Base-by-base conservation (phyloP, 768 basidiomycete genomes). In the Lactarius vividus region DNA sequence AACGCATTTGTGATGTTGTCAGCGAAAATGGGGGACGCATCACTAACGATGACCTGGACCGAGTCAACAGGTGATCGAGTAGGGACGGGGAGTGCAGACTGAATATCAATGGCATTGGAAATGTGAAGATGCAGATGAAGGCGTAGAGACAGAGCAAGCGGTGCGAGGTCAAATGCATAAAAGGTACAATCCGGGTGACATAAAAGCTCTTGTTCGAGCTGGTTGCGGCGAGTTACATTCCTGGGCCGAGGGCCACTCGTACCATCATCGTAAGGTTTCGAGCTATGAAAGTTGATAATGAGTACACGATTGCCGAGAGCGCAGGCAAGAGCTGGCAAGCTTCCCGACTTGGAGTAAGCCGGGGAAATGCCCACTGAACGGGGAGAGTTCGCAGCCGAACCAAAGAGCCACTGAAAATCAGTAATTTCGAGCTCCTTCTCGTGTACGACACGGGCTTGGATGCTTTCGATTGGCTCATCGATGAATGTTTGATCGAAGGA, bases 81-180 rank as follows among this genome's bases (percentile, higher is more conserved):
- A 13, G 62, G 40, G 33, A 68, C 39, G 11, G 77, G 75, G 69
- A 82, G 81, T 3, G 77, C 81, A 4, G 82, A 83, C 68, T 88
- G 85, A 26, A 89, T 79, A 70, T 88, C 85, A 44, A 88, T 73
- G n/a, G 79, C 85, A 35, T 81, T 78, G 8, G 74, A 71, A 52
- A 88, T 69, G 44, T 79, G 79, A 28, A 87, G 68, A 2, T 73
- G 70, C 52, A 79, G 73, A 44, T 83, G 79, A 40, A 66, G 69
- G 69, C 79, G 82, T 6, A 89, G 76, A 0, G 81, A 77, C 72
- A 86, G 77, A 0, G 81, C 77, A 18, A 88, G 72, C 0, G 79
- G 79, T 1, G 72, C 83, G 69, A 86, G 77, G 70, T 85, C 82
- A 70, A 89, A 88, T 0, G 82, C 84, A 55, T 79, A 81, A 53